Evolutionary conservation across 768 basidiomycete genomes (phyloP), one percentile per base, ranked within the genome.

Genomic region (Pisolithus microcarpus): DNA sequence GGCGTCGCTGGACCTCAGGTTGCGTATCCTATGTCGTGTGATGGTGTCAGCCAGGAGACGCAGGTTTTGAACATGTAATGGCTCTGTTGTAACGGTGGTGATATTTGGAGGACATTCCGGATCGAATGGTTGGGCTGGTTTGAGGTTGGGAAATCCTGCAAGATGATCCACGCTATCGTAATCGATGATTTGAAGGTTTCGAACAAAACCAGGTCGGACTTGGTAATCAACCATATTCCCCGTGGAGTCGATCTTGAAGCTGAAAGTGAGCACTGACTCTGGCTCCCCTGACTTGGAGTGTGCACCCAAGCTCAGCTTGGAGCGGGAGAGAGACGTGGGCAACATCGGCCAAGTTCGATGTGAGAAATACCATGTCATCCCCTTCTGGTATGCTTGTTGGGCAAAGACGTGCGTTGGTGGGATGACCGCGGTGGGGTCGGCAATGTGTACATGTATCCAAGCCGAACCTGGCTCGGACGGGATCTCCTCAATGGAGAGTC

Each of bases 381-480:
- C 71, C 51, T 73, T 70, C 42, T 70, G 60, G 5, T 74, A 70
- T 0, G 94, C 94, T 5, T 72, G 66, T 24, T 72, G 67, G 1
- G 86, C 75, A 2, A 92, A 61, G 6, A 70, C 57, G 63, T 94
- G 85, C 1, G 74, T 75, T 0, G 87, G 87, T 18, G 84, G 85
- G 23, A 99, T 74, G 44, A 85, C 57, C 10, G 84, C 72, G 1
- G 91, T 91, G 0, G 94, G 94, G 64, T 99, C 96, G 9, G 96
- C 94, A 50, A 99, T 77, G 62, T 98, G 96, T 23, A 86, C 75
- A 59, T 97, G 94, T 10, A 95, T 63, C 95, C 96, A 98, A 42
- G 69, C 62, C 18, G 66, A 74, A 15, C 74, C 77, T 2, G 80
- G 79, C 44, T 87, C 81, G 4, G 69, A 68, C 5, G 77, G 73